phyloP scores from a whole-genome alignment of 2,329 filamentous ascomycete genomes.

The Ustulina deusta region DNA sequence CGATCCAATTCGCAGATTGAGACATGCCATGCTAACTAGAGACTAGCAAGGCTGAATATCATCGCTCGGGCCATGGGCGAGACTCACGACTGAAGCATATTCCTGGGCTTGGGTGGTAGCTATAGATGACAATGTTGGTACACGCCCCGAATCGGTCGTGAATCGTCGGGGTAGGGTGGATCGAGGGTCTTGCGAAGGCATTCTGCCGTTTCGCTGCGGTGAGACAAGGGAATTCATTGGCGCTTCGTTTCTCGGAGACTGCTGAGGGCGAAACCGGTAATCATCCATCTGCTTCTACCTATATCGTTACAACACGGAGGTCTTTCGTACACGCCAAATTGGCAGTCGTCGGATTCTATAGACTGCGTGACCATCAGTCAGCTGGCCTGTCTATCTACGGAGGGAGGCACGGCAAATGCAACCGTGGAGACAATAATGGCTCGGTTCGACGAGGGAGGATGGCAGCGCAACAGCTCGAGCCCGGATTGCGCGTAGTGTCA shows the following conservation, averaged over 20 bases:
- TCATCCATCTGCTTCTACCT: constrained; percentile 76
- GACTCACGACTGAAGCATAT: constrained; percentile 56
- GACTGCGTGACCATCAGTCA: constrained; percentile 46
- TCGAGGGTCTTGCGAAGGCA: constrained; percentile 76
- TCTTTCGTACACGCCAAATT: constrained; percentile 57
- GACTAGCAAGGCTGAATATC: constrained; percentile 40
- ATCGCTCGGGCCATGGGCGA: constrained; percentile 32
- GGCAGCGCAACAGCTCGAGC: constrained; percentile 31
- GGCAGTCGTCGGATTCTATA: constrained; percentile 54
- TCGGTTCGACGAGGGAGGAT: constrained; percentile 31
- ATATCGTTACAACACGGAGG: constrained; percentile 54
- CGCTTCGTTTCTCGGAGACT: constrained; percentile 81
- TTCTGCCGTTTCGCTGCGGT: constrained; percentile 75
- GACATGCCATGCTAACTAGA: constrained; percentile 42
- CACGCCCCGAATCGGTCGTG: constrained; percentile 88
- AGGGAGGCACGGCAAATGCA: constrained; percentile 8
- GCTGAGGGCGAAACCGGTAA: constrained; percentile 80
- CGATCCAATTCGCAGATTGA: constrained; percentile 47
- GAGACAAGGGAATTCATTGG: constrained; percentile 80
- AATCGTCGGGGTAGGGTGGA: constrained; percentile 88
- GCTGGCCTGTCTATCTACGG: constrained; percentile 12
- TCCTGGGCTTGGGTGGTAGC: constrained; percentile 64
- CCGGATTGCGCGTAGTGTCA: constrained; percentile 36
- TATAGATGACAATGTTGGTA: constrained; percentile 79
- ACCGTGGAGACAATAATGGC: constrained; percentile 16